Evolutionary conservation across 371 early-diverging fungal genomes (phyloP).

Genomic region (Globomyces sp.): DNA sequence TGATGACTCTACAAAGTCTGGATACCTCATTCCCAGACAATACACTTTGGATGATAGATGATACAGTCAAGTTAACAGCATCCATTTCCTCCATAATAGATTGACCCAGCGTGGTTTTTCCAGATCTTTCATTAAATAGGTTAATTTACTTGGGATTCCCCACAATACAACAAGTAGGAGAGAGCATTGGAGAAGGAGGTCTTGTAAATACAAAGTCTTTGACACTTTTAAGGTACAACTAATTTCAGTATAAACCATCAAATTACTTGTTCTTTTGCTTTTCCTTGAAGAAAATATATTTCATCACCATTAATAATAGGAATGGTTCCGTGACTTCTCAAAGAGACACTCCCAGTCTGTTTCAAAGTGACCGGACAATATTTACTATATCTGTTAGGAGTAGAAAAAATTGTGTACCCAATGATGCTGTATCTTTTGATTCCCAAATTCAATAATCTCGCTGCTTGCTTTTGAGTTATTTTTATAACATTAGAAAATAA

Average conservation of each 20-base stretch:
- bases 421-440: slow-evolving; percentile 41
- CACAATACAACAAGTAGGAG: slow-evolving; percentile 36
- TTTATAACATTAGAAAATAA: slow-evolving; percentile 35
- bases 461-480: slow-evolving; percentile 35
- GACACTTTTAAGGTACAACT: slow-evolving; percentile 41
- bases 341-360: slow-evolving; percentile 18
- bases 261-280: slow-evolving; percentile 30
- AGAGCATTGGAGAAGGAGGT: slow-evolving; percentile 37
- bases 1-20: slow-evolving; percentile 29
- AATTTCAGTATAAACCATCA: neutral
- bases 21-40: slow-evolving; percentile 30
- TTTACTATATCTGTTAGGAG: slow-evolving; percentile 17
- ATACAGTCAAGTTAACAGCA: slow-evolving; percentile 37
- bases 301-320: slow-evolving; percentile 41
- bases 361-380: slow-evolving; percentile 44
- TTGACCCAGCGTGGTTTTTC: slow-evolving; percentile 38
- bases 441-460: slow-evolving; percentile 35
- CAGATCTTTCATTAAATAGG: slow-evolving; percentile 18
- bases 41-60: slow-evolving; percentile 35
- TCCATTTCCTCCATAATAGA: slow-evolving; percentile 35
- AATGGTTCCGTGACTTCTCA: slow-evolving; percentile 28
- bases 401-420: slow-evolving; percentile 20
- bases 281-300: slow-evolving; percentile 38
- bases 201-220: slow-evolving; percentile 24
- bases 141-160: slow-evolving; percentile 35